phyloP scores from a whole-genome alignment of 805 yeast genomes.

The Hanseniaspora occidentalis region DNA sequence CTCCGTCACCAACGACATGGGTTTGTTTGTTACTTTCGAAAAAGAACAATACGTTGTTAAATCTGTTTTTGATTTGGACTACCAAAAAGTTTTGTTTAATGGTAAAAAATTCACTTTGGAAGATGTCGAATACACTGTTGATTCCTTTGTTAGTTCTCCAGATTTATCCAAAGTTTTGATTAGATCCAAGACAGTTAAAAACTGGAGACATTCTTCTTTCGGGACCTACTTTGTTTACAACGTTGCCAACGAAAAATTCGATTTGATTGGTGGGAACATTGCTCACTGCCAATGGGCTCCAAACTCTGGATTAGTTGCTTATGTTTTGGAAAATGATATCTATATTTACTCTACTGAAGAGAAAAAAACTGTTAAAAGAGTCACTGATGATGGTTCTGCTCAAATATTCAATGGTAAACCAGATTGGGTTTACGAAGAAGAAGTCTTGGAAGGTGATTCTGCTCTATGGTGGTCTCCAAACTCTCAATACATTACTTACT shows the following conservation, averaged over 20 bases:
- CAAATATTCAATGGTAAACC: slow-evolving; percentile 77
- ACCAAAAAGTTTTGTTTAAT: slow-evolving; percentile 35
- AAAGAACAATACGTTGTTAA: slow-evolving; percentile 41
- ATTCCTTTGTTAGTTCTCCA: slow-evolving; percentile 51
- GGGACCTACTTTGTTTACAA: slow-evolving; percentile 33
- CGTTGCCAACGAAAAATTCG: slow-evolving; percentile 16
- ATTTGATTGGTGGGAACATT: slow-evolving; percentile 21
- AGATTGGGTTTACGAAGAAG: slow-evolving; percentile 93
- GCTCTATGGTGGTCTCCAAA: slow-evolving; percentile 84
- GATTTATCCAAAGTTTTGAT: slow-evolving; percentile 46
- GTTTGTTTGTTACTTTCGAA: slow-evolving; percentile 46
- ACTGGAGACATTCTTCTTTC: slow-evolving; percentile 42
- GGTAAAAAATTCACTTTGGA: slow-evolving; percentile 34
- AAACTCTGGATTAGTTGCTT: slow-evolving; percentile 50
- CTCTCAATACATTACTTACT: slow-evolving; percentile 50
- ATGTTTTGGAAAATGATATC: slow-evolving; percentile 58
- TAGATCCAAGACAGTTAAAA: slow-evolving; percentile 46
- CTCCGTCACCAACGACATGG: slow-evolving; percentile 42
- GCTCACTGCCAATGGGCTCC: slow-evolving; percentile 65
- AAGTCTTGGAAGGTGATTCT: slow-evolving; percentile 55
- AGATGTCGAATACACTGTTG: slow-evolving; percentile 33
- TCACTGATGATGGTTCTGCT: slow-evolving; percentile 60
- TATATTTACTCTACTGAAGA: slow-evolving; percentile 34
- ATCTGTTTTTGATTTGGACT: slow-evolving; percentile 32
- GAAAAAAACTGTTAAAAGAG: slow-evolving; percentile 26